Percentiles rank a stretch among this genome's conserved stretches.
These are phyloP conservation scores for Boletellus ananas DNA, from an alignment of 768 basidiomycete genomes.

Conservation along the genomic window DNA sequence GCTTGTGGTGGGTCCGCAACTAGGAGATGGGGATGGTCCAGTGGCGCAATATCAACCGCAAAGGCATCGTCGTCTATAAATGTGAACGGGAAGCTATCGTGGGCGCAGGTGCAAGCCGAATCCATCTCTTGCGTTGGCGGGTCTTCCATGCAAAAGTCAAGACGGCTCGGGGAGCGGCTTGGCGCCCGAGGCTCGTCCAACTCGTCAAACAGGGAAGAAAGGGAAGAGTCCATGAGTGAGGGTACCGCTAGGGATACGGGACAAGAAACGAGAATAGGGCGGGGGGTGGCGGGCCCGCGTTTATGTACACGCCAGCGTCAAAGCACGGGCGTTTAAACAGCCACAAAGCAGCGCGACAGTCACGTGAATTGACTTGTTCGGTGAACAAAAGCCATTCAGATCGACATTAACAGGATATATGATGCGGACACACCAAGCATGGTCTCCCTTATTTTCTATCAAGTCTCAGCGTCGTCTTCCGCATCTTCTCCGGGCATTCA, in stretches of 20 bases:
- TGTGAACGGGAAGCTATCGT: not conserved
- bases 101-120: conserved; percentile 9
- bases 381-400: conserved; percentile 3
- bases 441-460: conserved; percentile 10
- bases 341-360: conserved; percentile 22
- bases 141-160: conserved; percentile 36
- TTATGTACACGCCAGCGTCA: conserved; percentile 9
- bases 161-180: conserved; percentile 45
- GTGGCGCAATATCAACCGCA: not conserved
- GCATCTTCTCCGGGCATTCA: conserved; percentile 40
- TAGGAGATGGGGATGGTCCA: not conserved
- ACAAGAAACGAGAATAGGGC: not conserved
- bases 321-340: conserved; percentile 14
- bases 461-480: conserved; percentile 30
- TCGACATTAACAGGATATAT: conserved; percentile 7
- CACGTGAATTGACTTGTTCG: conserved; percentile 22
- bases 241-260: not conserved
- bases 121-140: conserved; percentile 5
- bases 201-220: conserved; percentile 8
- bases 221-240: conserved; percentile 11
- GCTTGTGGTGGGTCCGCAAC: conserved; percentile 2
- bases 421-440: conserved; percentile 19
- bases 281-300: conserved; percentile 5
- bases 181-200: conserved; percentile 23
- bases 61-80: conserved; percentile 10